A percentile compares a stretch with the other conserved stretches of the same genome.
Evolutionary conservation across 768 basidiomycete genomes (phyloP).

Genomic region (Tylopilus cervinicoccineus): DNA sequence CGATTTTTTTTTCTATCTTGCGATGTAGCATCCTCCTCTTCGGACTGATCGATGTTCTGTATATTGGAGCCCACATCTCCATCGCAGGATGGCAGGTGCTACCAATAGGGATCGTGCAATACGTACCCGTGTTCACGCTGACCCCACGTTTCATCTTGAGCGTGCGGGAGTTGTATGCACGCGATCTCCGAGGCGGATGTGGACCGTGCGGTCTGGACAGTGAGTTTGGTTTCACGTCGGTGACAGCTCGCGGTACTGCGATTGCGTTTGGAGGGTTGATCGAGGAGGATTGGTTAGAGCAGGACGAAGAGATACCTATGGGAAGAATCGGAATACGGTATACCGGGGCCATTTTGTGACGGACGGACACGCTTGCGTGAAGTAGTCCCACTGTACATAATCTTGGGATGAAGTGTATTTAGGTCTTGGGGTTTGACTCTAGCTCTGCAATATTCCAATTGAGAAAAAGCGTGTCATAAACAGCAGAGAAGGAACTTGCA

Average conservation of each 20-base stretch:
- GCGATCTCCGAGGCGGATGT: background rate
- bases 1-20: background rate
- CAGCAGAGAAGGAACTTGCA: no score
- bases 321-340: no score
- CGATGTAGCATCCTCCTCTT: background rate
- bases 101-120: background rate
- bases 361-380: background rate
- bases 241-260: background rate
- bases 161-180: conserved; percentile 3
- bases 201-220: background rate
- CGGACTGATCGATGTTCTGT: background rate
- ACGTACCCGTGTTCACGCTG: conserved; percentile 7
- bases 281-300: background rate
- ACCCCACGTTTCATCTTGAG: conserved; percentile 6
- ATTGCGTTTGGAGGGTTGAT: background rate
- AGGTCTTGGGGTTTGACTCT: no score
- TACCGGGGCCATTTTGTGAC: background rate
- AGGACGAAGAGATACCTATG: background rate
- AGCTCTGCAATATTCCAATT: no score
- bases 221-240: background rate
- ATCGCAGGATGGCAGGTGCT: background rate
- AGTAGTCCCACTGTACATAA: background rate
- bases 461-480: no score
- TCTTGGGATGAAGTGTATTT: background rate
- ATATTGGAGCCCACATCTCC: background rate